Evolutionary conservation across 1,284 basidiomycete species (phyloP), one percentile per base, ranked within the genome.

Genomic region (Sphaerobolus stellatus): DNA sequence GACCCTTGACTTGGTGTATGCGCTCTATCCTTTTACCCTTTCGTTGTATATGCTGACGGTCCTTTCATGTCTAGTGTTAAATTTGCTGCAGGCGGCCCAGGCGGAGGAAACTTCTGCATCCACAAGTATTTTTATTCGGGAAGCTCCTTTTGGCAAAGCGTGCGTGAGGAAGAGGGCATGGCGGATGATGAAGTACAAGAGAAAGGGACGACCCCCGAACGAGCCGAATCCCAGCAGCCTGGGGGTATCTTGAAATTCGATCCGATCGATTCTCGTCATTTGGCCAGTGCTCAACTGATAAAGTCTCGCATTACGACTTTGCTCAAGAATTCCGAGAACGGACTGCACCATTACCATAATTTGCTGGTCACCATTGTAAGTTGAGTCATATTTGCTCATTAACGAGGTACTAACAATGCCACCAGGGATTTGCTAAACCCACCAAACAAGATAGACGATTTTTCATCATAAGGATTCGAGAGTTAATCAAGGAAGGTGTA

Each of bases 91-190:
- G 85, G 84, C 8, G 90, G 90, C n/a, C 76, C 88, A 22, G 88
- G 88, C 28, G 53, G 53, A 29, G 81, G 82, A 30, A 82, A 92
- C 66, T 81, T 86, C 56, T 83, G 81, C 62, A 82, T 92, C 48
- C 89, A 90, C 70, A 87, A 81, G 63, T 83, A 90, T 63, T 90
- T 91, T 65, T 88, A 83, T 62, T 84, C 90, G 50, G 77, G 81
- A 33, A 88, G 80, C 64, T 71, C 81, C 1, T 74, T 79, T 18
- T 91, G 89, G 89, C 79, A 83, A 64, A 79, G 77, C 48, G 84
- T 91, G 55, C 78, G 81, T 13, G 78, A 82, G 28, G 88, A 90
- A 68, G 87, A 87, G 66, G 71, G 68, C 41, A n/a, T 29, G 16
- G 5, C 28, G 16, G 47, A 31, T 43, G 66, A 72, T 54, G 75